Base-by-base conservation (phyloP, 108 stramenopile genomes). In the Nannochloropsis gaditana region DNA sequence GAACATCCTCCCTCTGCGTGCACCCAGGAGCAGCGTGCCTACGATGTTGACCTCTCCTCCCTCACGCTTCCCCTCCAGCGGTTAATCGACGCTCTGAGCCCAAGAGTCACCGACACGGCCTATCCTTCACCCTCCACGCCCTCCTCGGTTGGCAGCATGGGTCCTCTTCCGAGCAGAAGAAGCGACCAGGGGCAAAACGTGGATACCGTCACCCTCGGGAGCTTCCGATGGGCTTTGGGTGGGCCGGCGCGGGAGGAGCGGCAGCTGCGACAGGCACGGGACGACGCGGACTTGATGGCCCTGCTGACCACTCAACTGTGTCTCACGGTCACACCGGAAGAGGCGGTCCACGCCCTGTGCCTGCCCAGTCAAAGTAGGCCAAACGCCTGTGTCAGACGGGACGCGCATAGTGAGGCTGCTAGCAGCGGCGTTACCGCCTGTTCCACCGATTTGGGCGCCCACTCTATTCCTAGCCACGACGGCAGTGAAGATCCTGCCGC, bases 251-350 rank as follows among this genome's bases (percentile, higher is more conserved):
- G 59, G 4, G 15, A n/a, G 15, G 19, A n/a, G 59, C 59, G 59
- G 19, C 59, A 73, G 59, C 59, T 73, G n/a, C 59, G n/a, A n/a
- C 59, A 73, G n/a, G 59, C 59, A 73, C 59, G n/a, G n/a, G 59
- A n/a, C 4, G 59, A 73, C n/a, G 19, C 59, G 3, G 59, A 73
- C 59, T n/a, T n/a, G 4, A 4, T 73, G 19, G 59, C 59, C 8
- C 59, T 73, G 59, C 59, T 73, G 19, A 73, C 59, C 15, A 73
- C 59, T n/a, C 15, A 73, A 73, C 15, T 73, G 19, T 73, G 59
- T 73, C 59, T 73, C 59, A 73, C 59, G 15, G 59, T 73, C 59
- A 73, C 59, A n/a, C 59, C 59, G 59, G 59, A 73, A 73, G 59
- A 73, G n/a, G 59, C n/a, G 4, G 59, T 8, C 59, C 59, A 15